A percentile compares a stretch with the other conserved stretches of the same genome.
Conservation (phyloP, 192 early-diverging fungal genomes). For the Coemansia sp. region DNA sequence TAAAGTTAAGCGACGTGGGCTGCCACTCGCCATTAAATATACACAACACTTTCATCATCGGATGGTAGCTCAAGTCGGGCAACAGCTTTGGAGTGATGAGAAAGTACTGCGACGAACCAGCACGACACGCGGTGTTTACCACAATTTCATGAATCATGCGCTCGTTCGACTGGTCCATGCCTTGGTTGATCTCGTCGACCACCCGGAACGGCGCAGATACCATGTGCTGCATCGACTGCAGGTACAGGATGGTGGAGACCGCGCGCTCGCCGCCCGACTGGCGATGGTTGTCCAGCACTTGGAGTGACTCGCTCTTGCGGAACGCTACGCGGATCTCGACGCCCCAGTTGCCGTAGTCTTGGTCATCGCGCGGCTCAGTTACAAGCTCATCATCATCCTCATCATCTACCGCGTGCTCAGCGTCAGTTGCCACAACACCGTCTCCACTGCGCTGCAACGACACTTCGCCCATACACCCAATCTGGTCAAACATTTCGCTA, state of each 20-base stretch:
- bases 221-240: slow-evolving; percentile 89
- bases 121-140: slow-evolving; percentile 75
- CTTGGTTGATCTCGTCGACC: slow-evolving; percentile 99
- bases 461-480: slow-evolving; percentile 50
- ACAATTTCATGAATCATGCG: slow-evolving; percentile 91
- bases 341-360: slow-evolving; percentile 90
- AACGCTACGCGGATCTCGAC: slow-evolving; percentile 96
- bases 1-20: slow-evolving; percentile 56
- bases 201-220: slow-evolving; percentile 91
- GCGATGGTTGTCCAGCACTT: slow-evolving; percentile 80
- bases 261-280: slow-evolving; percentile 98
- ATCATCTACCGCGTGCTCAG: neutral
- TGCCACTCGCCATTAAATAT: slow-evolving; percentile 95
- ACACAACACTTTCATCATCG: slow-evolving; percentile 85
- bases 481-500: slow-evolving; percentile 68
- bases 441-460: slow-evolving; percentile 30
- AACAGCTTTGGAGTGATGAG: slow-evolving; percentile 98
- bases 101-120: slow-evolving; percentile 71
- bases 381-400: neutral
- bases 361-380: slow-evolving; percentile 47
- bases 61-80: slow-evolving; percentile 89
- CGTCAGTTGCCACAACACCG: slow-evolving; percentile 12
- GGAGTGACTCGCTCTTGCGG: slow-evolving; percentile 77
- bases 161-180: slow-evolving; percentile 98
- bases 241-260: slow-evolving; percentile 93